A percentile compares a stretch with the other conserved stretches of the same genome.
phyloP scores from a whole-genome alignment of 805 yeast species.

The Starmera caribaea region DNA sequence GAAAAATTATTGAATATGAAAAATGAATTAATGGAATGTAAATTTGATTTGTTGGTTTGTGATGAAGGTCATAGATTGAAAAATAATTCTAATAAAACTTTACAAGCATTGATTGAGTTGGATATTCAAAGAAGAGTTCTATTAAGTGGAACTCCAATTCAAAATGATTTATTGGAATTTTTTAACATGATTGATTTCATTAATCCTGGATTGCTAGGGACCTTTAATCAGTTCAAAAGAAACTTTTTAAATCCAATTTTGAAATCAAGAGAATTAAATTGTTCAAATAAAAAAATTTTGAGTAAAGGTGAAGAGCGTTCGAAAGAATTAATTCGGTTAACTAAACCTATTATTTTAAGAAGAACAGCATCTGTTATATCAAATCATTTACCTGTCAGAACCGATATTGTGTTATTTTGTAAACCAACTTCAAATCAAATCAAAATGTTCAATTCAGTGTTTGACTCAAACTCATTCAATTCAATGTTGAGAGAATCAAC shows the following conservation, averaged over 20 bases:
- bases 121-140: constrained; percentile 49
- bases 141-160: constrained; percentile 88
- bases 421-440: constrained; percentile 62
- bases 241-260: constrained; percentile 62
- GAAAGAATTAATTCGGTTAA: constrained; percentile 50
- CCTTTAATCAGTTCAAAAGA: constrained; percentile 46
- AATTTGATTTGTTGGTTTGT: constrained; percentile 68
- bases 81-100: constrained; percentile 51
- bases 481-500: constrained; percentile 11
- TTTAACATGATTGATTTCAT: constrained; percentile 72
- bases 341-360: constrained; percentile 62
- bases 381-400: constrained; percentile 58
- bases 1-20: constrained; percentile 52
- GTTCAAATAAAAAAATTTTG: constrained; percentile 37
- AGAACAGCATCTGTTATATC: constrained; percentile 52
- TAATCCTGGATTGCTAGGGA: constrained; percentile 76
- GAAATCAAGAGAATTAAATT: constrained; percentile 56
- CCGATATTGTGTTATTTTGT: constrained; percentile 70
- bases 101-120: constrained; percentile 50
- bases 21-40: constrained; percentile 10
- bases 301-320: constrained; percentile 54
- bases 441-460: constrained; percentile 41
- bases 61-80: constrained; percentile 95
- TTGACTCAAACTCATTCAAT: constrained; percentile 20
- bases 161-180: constrained; percentile 82